Conservation (phyloP, 225 moss, liverwort and hornwort species). For the Polytrichum formosum region DNA sequence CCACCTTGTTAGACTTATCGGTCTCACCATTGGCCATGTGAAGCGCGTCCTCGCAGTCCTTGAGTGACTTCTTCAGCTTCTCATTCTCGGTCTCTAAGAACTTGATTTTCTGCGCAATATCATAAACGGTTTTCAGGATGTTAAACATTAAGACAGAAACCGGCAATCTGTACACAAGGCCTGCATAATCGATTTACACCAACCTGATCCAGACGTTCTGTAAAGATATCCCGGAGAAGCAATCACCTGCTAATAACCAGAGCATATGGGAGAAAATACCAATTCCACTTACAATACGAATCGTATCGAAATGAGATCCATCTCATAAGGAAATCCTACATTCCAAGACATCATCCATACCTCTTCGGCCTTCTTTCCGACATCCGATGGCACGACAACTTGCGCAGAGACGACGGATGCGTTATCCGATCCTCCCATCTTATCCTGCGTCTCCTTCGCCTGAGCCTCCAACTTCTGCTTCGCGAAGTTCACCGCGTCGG, state of each 20-base stretch:
- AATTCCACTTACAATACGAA: too few species aligned
- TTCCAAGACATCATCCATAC: constrained; percentile 15
- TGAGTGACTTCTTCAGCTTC: constrained; percentile 36
- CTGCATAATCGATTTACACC: too few species aligned
- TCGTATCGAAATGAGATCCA: too few species aligned
- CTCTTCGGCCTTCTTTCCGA: constrained; percentile 64
- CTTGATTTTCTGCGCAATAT: constrained; percentile 30
- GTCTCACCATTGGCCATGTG: constrained; percentile 50
- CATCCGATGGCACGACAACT: constrained; percentile 49
- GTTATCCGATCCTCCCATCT: constrained; percentile 54
- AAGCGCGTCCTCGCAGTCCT: constrained; percentile 51
- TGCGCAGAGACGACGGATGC: constrained; percentile 42
- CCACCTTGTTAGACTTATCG: constrained; percentile 51
- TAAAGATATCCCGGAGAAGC: too few species aligned
- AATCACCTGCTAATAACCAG: too few species aligned
- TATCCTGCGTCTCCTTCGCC: constrained; percentile 66
- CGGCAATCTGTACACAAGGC: too few species aligned
- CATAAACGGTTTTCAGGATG: too few species aligned
- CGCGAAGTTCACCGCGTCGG: constrained; percentile 27
- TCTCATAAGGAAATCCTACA: too few species aligned
- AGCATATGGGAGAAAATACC: too few species aligned
- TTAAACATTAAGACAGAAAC: too few species aligned
- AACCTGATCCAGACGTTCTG: too few species aligned
- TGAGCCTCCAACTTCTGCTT: constrained; percentile 50
- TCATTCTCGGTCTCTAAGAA: constrained; percentile 43